Percentiles rank a stretch among this genome's conserved stretches.
Conservation (phyloP, 306 rosid species). For the Leucaena leucocephala region DNA sequence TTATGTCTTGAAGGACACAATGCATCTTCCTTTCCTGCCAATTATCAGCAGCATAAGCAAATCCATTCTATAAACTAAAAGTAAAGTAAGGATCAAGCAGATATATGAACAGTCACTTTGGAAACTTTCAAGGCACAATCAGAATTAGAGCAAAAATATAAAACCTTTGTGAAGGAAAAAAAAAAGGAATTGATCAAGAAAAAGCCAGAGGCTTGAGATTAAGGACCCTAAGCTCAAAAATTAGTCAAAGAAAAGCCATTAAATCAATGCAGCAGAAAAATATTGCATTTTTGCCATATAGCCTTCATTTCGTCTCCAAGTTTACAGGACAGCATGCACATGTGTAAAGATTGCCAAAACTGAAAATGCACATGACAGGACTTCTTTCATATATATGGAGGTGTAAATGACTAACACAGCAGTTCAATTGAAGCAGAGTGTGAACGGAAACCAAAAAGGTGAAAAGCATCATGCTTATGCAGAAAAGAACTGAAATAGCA, state of each 20-base stretch:
- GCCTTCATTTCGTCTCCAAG: too few relatives aligned
- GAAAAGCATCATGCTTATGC: neutral
- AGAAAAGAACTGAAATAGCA: constrained; percentile 22
- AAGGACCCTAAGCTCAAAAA: neutral
- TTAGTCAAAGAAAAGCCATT: neutral
- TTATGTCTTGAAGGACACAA: constrained; percentile 52
- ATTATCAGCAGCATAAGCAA: constrained; percentile 18
- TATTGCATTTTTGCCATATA: too few relatives aligned
- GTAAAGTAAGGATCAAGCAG: neutral
- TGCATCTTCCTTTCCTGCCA: constrained; percentile 72
- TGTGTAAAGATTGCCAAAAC: too few relatives aligned
- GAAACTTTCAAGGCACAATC: constrained; percentile 24
- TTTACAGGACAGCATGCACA: too few relatives aligned
- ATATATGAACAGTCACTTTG: constrained; percentile 5
- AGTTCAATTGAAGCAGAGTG: neutral
- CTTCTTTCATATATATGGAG: neutral
- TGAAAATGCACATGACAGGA: too few relatives aligned
- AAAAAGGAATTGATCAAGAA: neutral
- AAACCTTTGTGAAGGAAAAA: constrained; percentile 6
- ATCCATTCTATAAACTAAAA: constrained; percentile 15
- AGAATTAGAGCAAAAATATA: constrained; percentile 6
- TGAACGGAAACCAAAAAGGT: neutral
- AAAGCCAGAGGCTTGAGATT: neutral
- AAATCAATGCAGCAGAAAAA: neutral
- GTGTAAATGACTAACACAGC: constrained; percentile 12